Evolutionary conservation across 1,139 yeast species (phyloP).

Genomic region (Debaryomyces sp.): DNA sequence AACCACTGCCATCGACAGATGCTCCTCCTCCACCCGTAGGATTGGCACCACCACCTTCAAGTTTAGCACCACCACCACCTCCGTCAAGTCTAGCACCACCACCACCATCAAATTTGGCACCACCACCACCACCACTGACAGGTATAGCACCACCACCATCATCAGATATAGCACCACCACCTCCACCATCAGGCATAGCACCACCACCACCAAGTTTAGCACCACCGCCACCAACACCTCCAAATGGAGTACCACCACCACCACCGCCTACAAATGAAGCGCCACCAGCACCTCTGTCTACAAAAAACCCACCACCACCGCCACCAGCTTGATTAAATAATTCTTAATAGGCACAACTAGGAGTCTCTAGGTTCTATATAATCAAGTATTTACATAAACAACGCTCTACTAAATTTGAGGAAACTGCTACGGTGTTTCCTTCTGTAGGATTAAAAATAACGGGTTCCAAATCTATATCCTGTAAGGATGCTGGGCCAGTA

Average conservation of each 20-base stretch:
- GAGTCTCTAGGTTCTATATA: neutral
- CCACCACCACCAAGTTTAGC: constrained; percentile 34
- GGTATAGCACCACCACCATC: constrained; percentile 22
- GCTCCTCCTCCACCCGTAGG: constrained; percentile 17
- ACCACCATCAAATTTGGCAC: constrained; percentile 19
- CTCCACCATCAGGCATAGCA: too few relatives aligned
- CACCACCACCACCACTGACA: constrained; percentile 33
- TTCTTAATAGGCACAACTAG: neutral
- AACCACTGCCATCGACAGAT: constrained; percentile 16
- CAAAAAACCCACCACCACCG: constrained; percentile 16
- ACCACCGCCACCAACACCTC: constrained; percentile 26
- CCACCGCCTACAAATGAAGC: constrained; percentile 28
- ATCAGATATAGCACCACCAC: constrained; percentile 46
- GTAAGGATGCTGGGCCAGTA: too few relatives aligned
- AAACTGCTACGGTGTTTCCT: neutral
- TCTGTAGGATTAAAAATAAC: neutral
- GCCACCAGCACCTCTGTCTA: constrained; percentile 9
- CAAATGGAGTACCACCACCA: constrained; percentile 38
- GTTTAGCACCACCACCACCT: constrained; percentile 21
- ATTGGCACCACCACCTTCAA: constrained; percentile 21
- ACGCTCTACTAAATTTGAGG: neutral
- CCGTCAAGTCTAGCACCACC: constrained; percentile 26
- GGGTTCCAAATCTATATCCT: too few relatives aligned
- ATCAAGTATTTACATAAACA: neutral
- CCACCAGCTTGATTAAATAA: neutral